phyloP scores from a whole-genome alignment of 768 basidiomycete genomes.

The Auricularia sp. region DNA sequence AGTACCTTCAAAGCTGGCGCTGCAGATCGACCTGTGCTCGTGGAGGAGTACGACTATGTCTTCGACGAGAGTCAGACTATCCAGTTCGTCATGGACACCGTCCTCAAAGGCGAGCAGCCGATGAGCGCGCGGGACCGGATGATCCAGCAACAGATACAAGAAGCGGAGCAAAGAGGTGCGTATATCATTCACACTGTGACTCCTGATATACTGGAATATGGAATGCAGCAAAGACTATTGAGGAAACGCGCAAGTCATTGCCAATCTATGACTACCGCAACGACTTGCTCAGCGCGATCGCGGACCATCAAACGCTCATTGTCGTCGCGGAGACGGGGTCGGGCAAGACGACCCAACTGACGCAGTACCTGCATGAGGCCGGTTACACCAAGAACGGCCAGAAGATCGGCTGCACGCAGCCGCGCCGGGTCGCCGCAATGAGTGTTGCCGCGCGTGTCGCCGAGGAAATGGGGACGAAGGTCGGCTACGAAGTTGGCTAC shows the following conservation, averaged over 20 bases:
- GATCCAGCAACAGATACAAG: conserved; percentile 79
- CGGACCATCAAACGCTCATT: conserved; percentile 87
- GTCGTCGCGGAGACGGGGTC: conserved; percentile 98
- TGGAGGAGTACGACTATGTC: conserved; percentile 91
- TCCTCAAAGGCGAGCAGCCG: conserved; percentile 52
- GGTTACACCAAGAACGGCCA: conserved; percentile 82
- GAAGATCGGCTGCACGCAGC: conserved; percentile 94
- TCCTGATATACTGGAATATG: conserved; percentile 19
- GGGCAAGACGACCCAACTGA: conserved; percentile 96
- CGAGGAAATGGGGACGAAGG: conserved; percentile 94
- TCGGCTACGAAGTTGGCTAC: conserved; percentile 98
- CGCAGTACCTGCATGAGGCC: conserved; percentile 96
- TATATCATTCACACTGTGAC: neutral
- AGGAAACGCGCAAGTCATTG: conserved; percentile 85
- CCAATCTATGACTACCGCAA: conserved; percentile 89
- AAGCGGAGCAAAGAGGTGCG: conserved; percentile 61
- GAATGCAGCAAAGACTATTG: conserved; percentile 60
- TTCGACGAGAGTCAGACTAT: conserved; percentile 98
- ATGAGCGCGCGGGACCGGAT: conserved; percentile 81
- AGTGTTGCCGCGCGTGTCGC: conserved; percentile 98
- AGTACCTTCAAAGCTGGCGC: conserved; percentile 88
- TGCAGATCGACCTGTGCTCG: conserved; percentile 72
- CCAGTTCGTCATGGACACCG: conserved; percentile 79
- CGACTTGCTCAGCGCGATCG: conserved; percentile 78
- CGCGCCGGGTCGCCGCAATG: conserved; percentile 98